phyloP scores from a whole-genome alignment of 352 stramenopile species.

The Albugo laibachii region DNA sequence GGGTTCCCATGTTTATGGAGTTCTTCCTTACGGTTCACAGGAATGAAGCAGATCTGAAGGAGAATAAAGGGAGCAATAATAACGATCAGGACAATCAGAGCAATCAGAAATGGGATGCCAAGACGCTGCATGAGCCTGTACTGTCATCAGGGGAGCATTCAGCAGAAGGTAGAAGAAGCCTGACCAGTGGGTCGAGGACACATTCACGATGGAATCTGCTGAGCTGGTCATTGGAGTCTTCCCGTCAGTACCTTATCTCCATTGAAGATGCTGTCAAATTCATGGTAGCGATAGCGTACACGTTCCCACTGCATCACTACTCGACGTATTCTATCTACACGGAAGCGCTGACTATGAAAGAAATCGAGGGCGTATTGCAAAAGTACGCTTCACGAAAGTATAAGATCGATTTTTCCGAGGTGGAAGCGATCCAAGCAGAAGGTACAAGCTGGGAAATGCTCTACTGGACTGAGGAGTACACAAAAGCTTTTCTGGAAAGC shows the following conservation, averaged over 20 bases:
- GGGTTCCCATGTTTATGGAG: slow-evolving; percentile 59
- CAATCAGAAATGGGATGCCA: slow-evolving; percentile 10
- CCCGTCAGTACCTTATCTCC: slow-evolving; percentile 27
- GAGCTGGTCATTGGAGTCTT: slow-evolving; percentile 18
- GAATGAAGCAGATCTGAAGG: neutral
- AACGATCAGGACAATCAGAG: neutral
- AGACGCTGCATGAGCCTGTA: slow-evolving; percentile 7
- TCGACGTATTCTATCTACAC: slow-evolving; percentile 28
- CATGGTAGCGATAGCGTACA: slow-evolving; percentile 22
- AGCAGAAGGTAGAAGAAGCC: too few species aligned
- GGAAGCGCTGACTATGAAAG: slow-evolving; percentile 17
- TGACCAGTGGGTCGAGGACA: neutral
- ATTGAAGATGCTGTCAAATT: slow-evolving; percentile 34
- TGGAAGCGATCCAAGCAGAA: slow-evolving; percentile 21
- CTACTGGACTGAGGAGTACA: slow-evolving; percentile 24
- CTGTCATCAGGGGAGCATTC: neutral
- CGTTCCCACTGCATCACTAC: slow-evolving; percentile 29
- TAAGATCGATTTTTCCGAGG: slow-evolving; percentile 15
- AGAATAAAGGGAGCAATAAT: too few species aligned
- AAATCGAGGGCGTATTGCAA: slow-evolving; percentile 21
- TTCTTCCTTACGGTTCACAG: slow-evolving; percentile 39
- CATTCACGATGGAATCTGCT: slow-evolving; percentile 16
- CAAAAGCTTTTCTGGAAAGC: slow-evolving; percentile 9
- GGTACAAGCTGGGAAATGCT: slow-evolving; percentile 18
- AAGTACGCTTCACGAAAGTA: slow-evolving; percentile 1